Base-by-base conservation (phyloP, 768 basidiomycete genomes). In the Suillus americanus region DNA sequence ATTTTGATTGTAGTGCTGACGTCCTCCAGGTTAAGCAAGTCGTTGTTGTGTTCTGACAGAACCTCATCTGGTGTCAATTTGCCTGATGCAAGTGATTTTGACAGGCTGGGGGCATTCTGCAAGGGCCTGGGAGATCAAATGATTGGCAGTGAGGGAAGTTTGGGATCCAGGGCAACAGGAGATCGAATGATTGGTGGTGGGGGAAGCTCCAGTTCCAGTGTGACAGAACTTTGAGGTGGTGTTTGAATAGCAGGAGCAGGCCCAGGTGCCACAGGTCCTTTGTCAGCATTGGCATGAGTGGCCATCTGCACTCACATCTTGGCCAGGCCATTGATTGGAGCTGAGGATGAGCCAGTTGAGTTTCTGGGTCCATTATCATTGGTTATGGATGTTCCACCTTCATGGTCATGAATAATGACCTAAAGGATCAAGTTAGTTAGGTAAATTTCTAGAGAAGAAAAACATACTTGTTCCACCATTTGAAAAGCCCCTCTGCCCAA, bases 251-350 rank as follows among this genome's bases (percentile, higher is more conserved):
- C 18, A 0, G 16, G 41, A 6, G 16, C 18, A 6, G 5, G 41
- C 18, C 5, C 41, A n/a, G 45, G 28, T 18, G 16, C 28, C 30
- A 28, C 16, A 30, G 50, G 50, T 18, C 3, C 3, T 51, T 28
- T 51, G 28, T 28, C 12, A 5, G 50, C 8, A 10, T 3, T 51
- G 16, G 16, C 46, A 25, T 5, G 60, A 28, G 25, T 3, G 3
- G 60, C 60, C 33, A 43, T 45, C 41, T 61, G 60, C 6, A 8
- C 41, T n/a, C 18, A 13, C 41, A 61, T 61, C 41, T 61, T 61
- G 25, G 33, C 60, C 3, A 61, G 45, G 5, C 28, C 28, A 1
- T 51, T 51, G 28, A 61, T 3, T 14, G 23, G n/a, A 25, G 23
- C 35, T 3, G n/a, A 46, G 6, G 60, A 61, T 3, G 18, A 61